These are phyloP conservation scores for Phytophthora pisi DNA, from an alignment of 352 stramenopile species.

Conservation along the genomic window DNA sequence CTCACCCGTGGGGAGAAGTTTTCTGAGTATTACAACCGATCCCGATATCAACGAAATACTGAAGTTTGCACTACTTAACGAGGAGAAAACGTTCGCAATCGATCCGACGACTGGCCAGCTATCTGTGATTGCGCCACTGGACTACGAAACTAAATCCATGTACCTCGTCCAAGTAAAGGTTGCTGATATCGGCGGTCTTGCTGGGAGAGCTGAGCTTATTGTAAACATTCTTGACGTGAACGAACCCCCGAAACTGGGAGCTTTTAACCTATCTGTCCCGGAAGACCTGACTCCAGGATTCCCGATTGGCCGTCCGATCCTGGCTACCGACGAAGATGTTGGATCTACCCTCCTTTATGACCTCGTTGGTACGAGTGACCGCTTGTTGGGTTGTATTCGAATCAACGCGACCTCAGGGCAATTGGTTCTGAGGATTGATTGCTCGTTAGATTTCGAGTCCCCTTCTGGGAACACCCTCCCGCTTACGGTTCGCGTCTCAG, in stretches of 20 bases:
- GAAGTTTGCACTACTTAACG: conserved; percentile 6
- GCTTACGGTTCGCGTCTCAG: conserved; percentile 39
- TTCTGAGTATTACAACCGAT: conserved; percentile 12
- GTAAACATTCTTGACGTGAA: conserved; percentile 29
- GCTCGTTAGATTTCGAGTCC: conserved; percentile 37
- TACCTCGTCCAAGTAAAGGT: conserved; percentile 22
- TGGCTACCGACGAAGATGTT: conserved; percentile 20
- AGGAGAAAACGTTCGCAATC: conserved; percentile 19
- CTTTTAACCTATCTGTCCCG: conserved; percentile 23
- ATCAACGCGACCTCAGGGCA: conserved; percentile 27
- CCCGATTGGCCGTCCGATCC: conserved; percentile 20
- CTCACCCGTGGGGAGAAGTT: conserved; percentile 15
- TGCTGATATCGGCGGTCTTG: conserved; percentile 18
- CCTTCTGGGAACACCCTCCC: conserved; percentile 15
- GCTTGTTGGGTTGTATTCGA: conserved; percentile 13
- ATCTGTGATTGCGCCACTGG: not conserved
- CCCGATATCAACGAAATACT: conserved; percentile 28
- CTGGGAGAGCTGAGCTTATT: conserved; percentile 12
- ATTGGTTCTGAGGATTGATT: conserved; percentile 15
- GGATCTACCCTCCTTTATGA: conserved; percentile 16
- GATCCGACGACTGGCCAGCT: conserved; percentile 26
- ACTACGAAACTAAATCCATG: conserved; percentile 26
- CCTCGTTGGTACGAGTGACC: conserved; percentile 15
- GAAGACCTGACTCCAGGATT: conserved; percentile 25
- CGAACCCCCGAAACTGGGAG: conserved; percentile 25